Percentiles rank a stretch among this genome's conserved stretches.
Evolutionary conservation across 1,284 basidiomycete genomes (phyloP).

Genomic region (Apiotrichum akiyoshidainum): DNA sequence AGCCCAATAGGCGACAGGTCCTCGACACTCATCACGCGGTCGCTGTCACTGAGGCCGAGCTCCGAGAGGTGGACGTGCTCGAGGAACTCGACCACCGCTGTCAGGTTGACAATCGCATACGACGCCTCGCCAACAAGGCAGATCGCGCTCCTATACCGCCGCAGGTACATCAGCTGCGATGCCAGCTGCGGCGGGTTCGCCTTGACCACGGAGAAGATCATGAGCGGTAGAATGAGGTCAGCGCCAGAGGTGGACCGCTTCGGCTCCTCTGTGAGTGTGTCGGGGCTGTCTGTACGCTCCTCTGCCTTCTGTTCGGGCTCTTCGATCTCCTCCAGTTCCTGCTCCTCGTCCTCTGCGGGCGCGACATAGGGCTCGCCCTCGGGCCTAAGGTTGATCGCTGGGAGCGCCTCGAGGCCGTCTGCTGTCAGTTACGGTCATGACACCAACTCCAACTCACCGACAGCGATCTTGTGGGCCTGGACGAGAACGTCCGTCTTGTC

Average conservation of each 20-base stretch:
- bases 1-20: constrained; percentile 74
- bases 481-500: constrained; percentile 78
- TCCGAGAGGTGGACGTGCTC: constrained; percentile 80
- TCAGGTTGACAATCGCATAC: constrained; percentile 87
- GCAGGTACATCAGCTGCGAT: constrained; percentile 79
- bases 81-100: constrained; percentile 89
- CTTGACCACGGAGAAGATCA: constrained; percentile 88
- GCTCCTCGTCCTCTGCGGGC: constrained; percentile 12
- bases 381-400: constrained; percentile 46
- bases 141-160: constrained; percentile 71
- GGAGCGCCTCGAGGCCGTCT: constrained; percentile 46
- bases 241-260: constrained; percentile 44
- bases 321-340: background rate
- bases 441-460: constrained; percentile 50
- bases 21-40: constrained; percentile 64
- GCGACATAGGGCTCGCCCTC: constrained; percentile 48
- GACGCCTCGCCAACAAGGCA: constrained; percentile 76
- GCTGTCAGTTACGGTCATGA: background rate
- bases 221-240: constrained; percentile 62
- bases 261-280: constrained; percentile 13
- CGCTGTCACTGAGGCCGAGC: constrained; percentile 67
- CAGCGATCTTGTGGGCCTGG: constrained; percentile 71
- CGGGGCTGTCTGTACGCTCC: constrained; percentile 9
- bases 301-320: background rate
- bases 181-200: constrained; percentile 79